Evolutionary conservation across 2,329 filamentous ascomycete genomes (phyloP).

Genomic region (Trichoderma sp.): DNA sequence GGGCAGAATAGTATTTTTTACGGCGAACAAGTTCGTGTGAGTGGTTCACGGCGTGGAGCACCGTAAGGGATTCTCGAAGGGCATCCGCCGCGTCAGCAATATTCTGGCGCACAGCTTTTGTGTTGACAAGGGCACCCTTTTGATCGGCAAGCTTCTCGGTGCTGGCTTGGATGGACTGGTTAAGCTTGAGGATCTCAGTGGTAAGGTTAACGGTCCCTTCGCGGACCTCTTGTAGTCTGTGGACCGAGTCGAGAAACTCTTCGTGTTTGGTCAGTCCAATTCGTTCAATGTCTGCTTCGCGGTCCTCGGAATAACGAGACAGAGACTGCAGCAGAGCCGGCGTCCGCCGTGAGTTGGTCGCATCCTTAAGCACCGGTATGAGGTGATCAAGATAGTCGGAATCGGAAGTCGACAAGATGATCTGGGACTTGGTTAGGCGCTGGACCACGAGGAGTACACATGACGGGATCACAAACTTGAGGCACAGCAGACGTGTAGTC

Average conservation of each 20-base stretch:
- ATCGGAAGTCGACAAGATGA: constrained; percentile 87
- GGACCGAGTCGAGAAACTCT: constrained; percentile 91
- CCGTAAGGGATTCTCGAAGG: constrained; percentile 85
- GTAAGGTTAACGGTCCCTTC: constrained; percentile 88
- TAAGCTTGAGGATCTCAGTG: constrained; percentile 84
- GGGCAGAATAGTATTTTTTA: constrained; percentile 92
- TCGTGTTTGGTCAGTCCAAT: constrained; percentile 96
- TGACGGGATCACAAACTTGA: constrained; percentile 34
- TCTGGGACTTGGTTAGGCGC: constrained; percentile 49
- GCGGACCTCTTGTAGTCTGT: constrained; percentile 85
- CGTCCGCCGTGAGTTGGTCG: constrained; percentile 69
- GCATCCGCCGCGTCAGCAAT: constrained; percentile 90
- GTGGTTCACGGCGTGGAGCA: constrained; percentile 87
- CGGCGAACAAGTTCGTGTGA: constrained; percentile 87
- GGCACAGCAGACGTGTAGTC: constrained; percentile 47
- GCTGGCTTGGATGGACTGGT: constrained; percentile 90
- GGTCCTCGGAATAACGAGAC: constrained; percentile 72
- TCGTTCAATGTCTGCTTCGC: constrained; percentile 86
- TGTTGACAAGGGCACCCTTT: constrained; percentile 92
- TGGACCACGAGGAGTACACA: constrained; percentile 19
- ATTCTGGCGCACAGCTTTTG: constrained; percentile 86
- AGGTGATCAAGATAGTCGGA: constrained; percentile 93
- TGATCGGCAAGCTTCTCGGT: constrained; percentile 92
- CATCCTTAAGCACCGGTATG: constrained; percentile 91
- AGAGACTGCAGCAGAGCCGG: constrained; percentile 69